Evolutionary conservation across 2,329 filamentous ascomycete genomes (phyloP).

Genomic region (Aspergillus tanneri): DNA sequence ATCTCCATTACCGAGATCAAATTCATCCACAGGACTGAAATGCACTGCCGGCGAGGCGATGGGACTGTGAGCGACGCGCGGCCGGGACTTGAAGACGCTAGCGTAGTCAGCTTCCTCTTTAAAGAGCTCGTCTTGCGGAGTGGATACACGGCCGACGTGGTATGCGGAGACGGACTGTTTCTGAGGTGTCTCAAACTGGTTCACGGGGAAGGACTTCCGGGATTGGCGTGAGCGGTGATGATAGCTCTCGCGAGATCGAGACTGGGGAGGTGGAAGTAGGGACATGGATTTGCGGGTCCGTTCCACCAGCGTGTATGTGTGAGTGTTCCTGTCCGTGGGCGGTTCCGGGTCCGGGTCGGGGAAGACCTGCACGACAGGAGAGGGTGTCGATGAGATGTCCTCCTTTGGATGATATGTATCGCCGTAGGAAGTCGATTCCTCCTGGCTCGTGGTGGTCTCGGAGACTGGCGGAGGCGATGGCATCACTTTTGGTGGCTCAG

Average conservation of each 20-base stretch:
- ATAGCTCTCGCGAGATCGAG: slow-evolving; percentile 24
- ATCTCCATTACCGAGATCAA: slow-evolving; percentile 18
- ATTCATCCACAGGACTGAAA: slow-evolving; percentile 28
- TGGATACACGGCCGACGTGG: slow-evolving; percentile 37
- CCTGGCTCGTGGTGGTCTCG: background rate
- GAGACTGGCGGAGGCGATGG: background rate
- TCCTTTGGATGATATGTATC: slow-evolving; percentile 6
- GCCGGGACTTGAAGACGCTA: slow-evolving; percentile 80
- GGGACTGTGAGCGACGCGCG: slow-evolving; percentile 76
- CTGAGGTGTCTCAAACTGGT: slow-evolving; percentile 57
- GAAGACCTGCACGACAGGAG: too few relatives aligned
- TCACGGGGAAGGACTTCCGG: slow-evolving; percentile 51
- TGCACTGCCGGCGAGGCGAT: slow-evolving; percentile 45
- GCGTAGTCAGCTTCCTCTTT: slow-evolving; percentile 71
- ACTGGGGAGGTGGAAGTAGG: slow-evolving; percentile 47
- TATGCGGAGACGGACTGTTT: slow-evolving; percentile 23
- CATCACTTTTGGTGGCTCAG: slow-evolving; percentile 1
- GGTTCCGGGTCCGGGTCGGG: slow-evolving; percentile 9
- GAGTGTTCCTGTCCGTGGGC: too few relatives aligned
- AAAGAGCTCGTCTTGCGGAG: slow-evolving; percentile 68
- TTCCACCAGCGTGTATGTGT: slow-evolving; percentile 61
- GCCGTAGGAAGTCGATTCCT: background rate
- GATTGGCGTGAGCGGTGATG: slow-evolving; percentile 24
- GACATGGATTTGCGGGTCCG: slow-evolving; percentile 81
- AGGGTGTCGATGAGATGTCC: background rate